Percentiles rank a stretch among this genome's conserved stretches.
Conservation (phyloP, 2,329 filamentous ascomycete genomes). For the Ploettnerulaceae sp. region DNA sequence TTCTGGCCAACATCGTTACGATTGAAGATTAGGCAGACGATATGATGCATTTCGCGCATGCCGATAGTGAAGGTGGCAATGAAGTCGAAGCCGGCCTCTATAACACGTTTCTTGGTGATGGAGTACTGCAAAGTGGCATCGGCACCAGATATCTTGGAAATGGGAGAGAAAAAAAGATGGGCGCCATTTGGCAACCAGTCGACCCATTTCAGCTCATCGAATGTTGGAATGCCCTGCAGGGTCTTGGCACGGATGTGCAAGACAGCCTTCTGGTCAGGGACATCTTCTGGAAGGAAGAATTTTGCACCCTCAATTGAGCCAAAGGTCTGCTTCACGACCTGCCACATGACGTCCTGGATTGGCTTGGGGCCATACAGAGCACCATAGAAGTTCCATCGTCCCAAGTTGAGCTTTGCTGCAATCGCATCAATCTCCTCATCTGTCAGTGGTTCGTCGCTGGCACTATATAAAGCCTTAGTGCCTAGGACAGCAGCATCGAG, state of each 20-base stretch:
- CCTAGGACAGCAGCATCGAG: constrained; percentile 36
- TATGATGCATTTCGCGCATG: constrained; percentile 49
- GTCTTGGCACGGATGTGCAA: constrained; percentile 32
- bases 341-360: constrained; percentile 34
- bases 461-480: constrained; percentile 33
- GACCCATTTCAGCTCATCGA: constrained; percentile 38
- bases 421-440: constrained; percentile 40
- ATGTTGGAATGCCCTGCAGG: constrained; percentile 27
- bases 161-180: constrained; percentile 49
- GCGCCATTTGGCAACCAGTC: constrained; percentile 50
- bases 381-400: constrained; percentile 45
- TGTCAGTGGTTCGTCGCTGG: constrained; percentile 33
- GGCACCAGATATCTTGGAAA: constrained; percentile 43
- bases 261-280: constrained; percentile 25
- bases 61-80: constrained; percentile 48
- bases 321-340: constrained; percentile 30
- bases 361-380: constrained; percentile 36
- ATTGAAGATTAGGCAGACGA: constrained; percentile 50
- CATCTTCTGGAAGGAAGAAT: constrained; percentile 31
- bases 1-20: constrained; percentile 38
- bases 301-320: constrained; percentile 30
- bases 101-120: constrained; percentile 37
- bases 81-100: constrained; percentile 46
- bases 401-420: constrained; percentile 39
- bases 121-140: constrained; percentile 44